A percentile compares a stretch with the other conserved stretches of the same genome.
phyloP scores from a whole-genome alignment of 2,329 filamentous ascomycete species.

The Fusarium mexicanum region DNA sequence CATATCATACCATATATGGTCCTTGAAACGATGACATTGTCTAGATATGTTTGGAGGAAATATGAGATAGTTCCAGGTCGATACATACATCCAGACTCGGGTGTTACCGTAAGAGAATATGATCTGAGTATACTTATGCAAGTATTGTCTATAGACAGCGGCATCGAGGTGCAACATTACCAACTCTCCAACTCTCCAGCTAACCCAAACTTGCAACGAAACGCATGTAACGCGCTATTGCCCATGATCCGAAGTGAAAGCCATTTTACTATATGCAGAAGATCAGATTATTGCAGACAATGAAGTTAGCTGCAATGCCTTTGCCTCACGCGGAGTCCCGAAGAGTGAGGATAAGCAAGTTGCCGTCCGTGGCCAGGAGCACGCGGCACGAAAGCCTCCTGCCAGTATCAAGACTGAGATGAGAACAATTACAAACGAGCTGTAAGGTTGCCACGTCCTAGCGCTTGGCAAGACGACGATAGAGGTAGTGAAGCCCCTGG shows the following conservation, averaged over 20 bases:
- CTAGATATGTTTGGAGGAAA: background rate
- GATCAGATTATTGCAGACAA: background rate
- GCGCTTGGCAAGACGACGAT: background rate
- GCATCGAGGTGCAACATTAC: background rate
- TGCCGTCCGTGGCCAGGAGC: background rate
- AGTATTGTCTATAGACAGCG: background rate
- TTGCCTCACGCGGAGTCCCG: background rate
- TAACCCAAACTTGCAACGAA: background rate
- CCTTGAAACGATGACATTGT: background rate
- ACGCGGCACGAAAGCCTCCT: background rate
- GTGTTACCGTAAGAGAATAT: background rate
- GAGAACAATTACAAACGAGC: background rate
- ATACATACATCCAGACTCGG: background rate
- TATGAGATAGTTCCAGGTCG: background rate
- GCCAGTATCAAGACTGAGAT: background rate
- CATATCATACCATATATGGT: background rate
- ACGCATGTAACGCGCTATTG: background rate
- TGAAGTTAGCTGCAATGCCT: background rate
- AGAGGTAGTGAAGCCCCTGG: background rate
- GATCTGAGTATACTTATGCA: background rate
- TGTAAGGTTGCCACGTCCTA: too few species aligned
- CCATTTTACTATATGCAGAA: background rate
- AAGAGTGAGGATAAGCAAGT: background rate
- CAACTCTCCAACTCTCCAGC: background rate
- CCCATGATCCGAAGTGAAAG: background rate